Percentiles rank a stretch among this genome's conserved stretches.
phyloP scores from a whole-genome alignment of 176 grass and related monocot species.

The Guadua angustifolia region DNA sequence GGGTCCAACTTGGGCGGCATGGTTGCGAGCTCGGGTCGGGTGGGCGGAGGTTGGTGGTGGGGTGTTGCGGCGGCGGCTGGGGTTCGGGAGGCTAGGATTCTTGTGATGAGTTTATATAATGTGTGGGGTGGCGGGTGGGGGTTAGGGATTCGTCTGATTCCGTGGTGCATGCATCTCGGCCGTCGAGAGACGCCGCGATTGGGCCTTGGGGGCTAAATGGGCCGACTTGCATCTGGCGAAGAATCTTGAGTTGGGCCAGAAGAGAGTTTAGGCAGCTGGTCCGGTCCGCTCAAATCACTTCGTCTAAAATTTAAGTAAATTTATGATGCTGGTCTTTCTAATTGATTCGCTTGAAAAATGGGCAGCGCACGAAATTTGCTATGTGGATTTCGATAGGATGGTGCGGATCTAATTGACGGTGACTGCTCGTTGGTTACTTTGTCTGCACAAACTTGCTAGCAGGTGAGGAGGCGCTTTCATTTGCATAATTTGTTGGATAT shows the following conservation, averaged over 20 bases:
- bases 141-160: constrained; percentile 19
- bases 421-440: neutral
- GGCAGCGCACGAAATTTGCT: neutral
- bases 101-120: constrained; percentile 6
- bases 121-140: neutral
- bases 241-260: neutral
- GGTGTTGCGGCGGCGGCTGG: neutral
- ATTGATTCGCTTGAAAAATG: too few species aligned
- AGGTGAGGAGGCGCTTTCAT: neutral
- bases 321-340: neutral
- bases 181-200: neutral
- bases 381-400: neutral
- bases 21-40: constrained; percentile 15
- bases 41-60: neutral
- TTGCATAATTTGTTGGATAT: neutral
- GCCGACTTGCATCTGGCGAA: neutral
- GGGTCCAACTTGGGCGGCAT: constrained; percentile 83
- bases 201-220: neutral
- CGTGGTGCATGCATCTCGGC: constrained; percentile 1
- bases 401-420: neutral
- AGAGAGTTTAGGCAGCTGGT: neutral
- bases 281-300: neutral
- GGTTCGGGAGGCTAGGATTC: constrained; percentile 38
- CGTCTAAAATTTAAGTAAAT: too few species aligned
- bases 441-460: neutral